These are phyloP conservation scores for Schoenoplectus triqueter DNA, from an alignment of 202 grass and related monocot genomes.

Conservation along the genomic window DNA sequence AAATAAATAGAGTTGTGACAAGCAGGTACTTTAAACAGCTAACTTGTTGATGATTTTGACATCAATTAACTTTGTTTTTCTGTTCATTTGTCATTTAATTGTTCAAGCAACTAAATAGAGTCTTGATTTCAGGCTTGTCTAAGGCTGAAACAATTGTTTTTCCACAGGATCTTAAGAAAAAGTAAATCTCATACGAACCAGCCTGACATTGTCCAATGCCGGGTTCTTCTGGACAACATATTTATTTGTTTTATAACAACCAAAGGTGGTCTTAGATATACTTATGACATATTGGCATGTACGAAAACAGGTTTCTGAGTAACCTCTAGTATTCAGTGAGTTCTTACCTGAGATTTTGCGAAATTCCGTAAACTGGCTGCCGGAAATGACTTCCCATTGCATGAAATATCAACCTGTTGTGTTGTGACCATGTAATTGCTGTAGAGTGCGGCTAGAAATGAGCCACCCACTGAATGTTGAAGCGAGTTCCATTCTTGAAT, in stretches of 20 bases:
- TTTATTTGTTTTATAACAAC: background rate
- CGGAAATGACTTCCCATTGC: conserved; percentile 55
- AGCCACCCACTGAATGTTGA: conserved; percentile 71
- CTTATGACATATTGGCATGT: background rate
- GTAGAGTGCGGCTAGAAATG: conserved; percentile 70
- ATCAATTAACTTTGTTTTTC: background rate
- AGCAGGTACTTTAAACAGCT: background rate
- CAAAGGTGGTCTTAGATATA: background rate
- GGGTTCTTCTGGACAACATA: background rate
- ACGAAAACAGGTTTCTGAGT: background rate
- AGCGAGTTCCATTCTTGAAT: conserved; percentile 71
- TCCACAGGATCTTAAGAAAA: background rate
- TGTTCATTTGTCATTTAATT: background rate
- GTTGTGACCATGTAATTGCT: conserved; percentile 72
- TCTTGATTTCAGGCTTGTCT: background rate
- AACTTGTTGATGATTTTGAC: background rate
- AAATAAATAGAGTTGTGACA: background rate
- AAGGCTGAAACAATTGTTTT: background rate
- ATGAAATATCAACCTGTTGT: conserved; percentile 48
- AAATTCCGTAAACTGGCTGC: conserved; percentile 63
- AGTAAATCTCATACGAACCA: background rate
- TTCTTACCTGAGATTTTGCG: conserved; percentile 66
- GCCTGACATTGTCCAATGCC: background rate
- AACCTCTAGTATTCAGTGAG: background rate
- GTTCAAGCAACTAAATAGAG: conserved; percentile 11